Percentiles rank a stretch among this genome's conserved stretches.
phyloP scores from a whole-genome alignment of 73 alveolate species.

The Uronychia setigera region DNA sequence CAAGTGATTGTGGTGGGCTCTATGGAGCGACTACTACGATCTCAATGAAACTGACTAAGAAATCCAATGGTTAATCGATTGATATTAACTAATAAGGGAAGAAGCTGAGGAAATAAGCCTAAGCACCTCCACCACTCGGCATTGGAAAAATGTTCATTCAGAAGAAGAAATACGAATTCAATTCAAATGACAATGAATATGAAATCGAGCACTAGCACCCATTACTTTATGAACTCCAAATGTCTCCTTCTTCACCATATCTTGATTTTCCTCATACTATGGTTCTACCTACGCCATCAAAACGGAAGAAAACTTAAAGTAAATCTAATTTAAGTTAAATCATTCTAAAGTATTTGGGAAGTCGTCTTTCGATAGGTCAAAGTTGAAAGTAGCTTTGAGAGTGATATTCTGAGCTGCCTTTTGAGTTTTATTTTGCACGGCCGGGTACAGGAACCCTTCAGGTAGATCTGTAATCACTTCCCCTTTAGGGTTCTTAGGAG shows the following conservation, averaged over 20 bases:
- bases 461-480: conserved; percentile 64
- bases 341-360: no score
- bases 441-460: conserved; percentile 5
- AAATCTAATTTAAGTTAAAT: no score
- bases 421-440: background rate
- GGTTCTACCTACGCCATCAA: background rate
- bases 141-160: background rate
- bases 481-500: conserved; percentile 48
- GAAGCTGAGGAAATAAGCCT: no score
- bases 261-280: background rate
- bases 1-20: background rate
- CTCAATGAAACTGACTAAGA: background rate
- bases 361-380: no score
- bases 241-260: background rate
- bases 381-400: no score
- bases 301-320: no score
- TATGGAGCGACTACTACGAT: background rate
- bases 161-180: background rate
- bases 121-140: no score
- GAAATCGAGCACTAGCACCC: background rate
- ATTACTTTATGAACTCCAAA: background rate
- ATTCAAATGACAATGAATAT: background rate
- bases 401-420: background rate
- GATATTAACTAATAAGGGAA: no score
- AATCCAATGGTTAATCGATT: no score